Evolutionary conservation across 345 rosid species (phyloP).

Genomic region (Ceriops tagal): DNA sequence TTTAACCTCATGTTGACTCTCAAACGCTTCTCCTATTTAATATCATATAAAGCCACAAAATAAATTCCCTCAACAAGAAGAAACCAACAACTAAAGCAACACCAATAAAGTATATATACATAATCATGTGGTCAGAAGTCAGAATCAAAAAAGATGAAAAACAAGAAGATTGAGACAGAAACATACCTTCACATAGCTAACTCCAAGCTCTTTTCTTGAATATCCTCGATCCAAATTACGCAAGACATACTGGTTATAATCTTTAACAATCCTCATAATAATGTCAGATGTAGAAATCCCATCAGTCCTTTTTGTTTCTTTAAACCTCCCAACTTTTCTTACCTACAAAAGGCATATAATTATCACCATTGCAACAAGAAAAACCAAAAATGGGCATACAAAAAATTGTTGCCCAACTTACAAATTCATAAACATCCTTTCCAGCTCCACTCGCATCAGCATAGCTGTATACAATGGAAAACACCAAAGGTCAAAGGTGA

Average conservation of each 20-base stretch:
- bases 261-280: conserved; percentile 69
- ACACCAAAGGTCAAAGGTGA: neutral
- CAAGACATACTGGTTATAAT: conserved; percentile 66
- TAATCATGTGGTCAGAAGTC: neutral
- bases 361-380: conserved; percentile 17
- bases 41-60: neutral
- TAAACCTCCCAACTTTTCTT: conserved; percentile 51
- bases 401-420: conserved; percentile 29
- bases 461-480: conserved; percentile 36
- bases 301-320: conserved; percentile 67
- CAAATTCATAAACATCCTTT: conserved; percentile 74
- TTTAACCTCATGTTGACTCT: conserved; percentile 58
- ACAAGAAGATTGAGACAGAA: neutral
- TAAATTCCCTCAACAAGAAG: neutral
- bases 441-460: conserved; percentile 76
- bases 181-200: conserved; percentile 63
- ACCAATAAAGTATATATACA: too few relatives aligned
- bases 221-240: conserved; percentile 70
- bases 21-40: conserved; percentile 56
- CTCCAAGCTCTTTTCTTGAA: conserved; percentile 63
- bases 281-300: conserved; percentile 71
- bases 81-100: neutral
- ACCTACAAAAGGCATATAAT: conserved; percentile 30
- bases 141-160: neutral
- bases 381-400: neutral